Base-by-base conservation (phyloP, 2,329 filamentous ascomycete species). In the Helicocarpus griseus region DNA sequence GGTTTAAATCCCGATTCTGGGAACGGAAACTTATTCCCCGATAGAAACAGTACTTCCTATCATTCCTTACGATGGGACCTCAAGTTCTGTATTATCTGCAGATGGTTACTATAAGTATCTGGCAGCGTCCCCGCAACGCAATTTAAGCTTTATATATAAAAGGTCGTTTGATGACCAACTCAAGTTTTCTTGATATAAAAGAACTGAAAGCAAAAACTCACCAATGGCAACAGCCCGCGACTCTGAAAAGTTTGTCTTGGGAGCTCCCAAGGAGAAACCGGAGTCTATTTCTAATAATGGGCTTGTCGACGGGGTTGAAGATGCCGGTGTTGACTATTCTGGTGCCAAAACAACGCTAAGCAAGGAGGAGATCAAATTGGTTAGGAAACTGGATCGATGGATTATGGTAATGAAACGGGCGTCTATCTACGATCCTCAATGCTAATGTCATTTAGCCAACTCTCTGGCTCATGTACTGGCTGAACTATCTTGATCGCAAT, bases 381-480 rank as follows among this genome's bases (percentile, higher is more conserved):
- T 43, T n/a, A 43, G 7, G 40, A 43, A 43, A 9, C 24, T 43
- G 22, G 40, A 43, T 28, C 26, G 14, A 43, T 43, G 40, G 40
- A 43, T 43, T n/a, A 43, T 43, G 40, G 22, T 43, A 43, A 43
- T 41, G 13, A 28, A 26, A 43, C 22, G 17, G 13, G 24, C 28
- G 14, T 28, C 40, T 28, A 26, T 6, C 7, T 24, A 28, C 22
- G 14, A 17, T 8, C 5, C 9, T 7, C 26, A 17, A 43, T 43
- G 40, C 40, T 43, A 43, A 43, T 28, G 2, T n/a, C n/a, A 26
- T 19, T n/a, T 24, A 43, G 40, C 40, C 40, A 28, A 43, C 40
- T 43, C 40, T 43, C 28, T 43, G 40, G 40, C 22, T n/a, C 17
- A 43, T 43, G 40, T 43, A 43, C 40, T 43, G 40, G 24, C 40